phyloP scores from a whole-genome alignment of 208 protist genomes.

The Naegleria gruberi region DNA sequence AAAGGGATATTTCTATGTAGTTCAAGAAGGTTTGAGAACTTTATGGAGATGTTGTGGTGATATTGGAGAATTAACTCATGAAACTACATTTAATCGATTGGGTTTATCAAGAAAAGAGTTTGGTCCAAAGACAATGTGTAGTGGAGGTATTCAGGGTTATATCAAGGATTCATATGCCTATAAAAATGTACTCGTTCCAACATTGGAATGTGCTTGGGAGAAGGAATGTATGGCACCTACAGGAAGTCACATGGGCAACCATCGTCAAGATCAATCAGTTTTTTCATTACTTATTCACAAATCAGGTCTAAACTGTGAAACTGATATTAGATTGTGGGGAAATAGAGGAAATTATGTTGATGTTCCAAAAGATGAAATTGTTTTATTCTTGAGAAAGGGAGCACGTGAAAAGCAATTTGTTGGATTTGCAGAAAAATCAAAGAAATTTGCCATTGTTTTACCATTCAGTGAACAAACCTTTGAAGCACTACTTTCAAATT shows the following conservation, averaged over 20 bases:
- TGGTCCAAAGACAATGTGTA: background rate
- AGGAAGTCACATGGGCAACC: background rate
- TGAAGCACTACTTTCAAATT: background rate
- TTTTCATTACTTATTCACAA: background rate
- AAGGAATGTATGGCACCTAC: background rate
- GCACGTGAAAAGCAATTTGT: background rate
- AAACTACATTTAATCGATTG: background rate
- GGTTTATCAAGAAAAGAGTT: background rate
- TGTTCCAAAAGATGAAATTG: background rate
- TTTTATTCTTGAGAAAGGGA: background rate
- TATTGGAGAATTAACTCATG: background rate
- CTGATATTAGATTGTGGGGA: background rate
- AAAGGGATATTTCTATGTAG: background rate
- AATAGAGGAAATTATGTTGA: background rate
- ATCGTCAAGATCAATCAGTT: constrained; percentile 4
- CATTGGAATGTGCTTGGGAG: background rate
- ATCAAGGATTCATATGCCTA: background rate
- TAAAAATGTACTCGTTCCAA: background rate
- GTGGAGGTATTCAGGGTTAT: background rate
- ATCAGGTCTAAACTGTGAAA: background rate
- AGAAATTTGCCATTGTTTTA: background rate
- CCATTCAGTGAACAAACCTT: background rate
- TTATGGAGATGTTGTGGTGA: background rate
- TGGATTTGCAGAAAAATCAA: background rate
- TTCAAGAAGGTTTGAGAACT: background rate